phyloP scores from a whole-genome alignment of 306 rosid species.

The Trifolium repens region DNA sequence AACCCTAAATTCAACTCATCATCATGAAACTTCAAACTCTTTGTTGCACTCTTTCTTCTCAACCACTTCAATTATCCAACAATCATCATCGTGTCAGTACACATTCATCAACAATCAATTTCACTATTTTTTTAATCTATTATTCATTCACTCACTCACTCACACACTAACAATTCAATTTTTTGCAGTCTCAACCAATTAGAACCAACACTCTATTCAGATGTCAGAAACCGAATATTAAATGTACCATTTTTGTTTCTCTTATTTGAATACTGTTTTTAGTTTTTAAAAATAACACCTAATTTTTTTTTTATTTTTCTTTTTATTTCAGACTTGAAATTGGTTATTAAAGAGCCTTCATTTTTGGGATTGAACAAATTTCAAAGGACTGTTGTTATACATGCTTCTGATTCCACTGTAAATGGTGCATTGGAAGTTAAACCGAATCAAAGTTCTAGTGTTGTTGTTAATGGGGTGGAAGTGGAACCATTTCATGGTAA shows the following conservation, averaged over 20 bases:
- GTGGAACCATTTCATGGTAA: constrained; percentile 86
- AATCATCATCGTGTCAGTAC: constrained; percentile 31
- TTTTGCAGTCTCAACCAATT: constrained; percentile 36
- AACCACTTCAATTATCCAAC: constrained; percentile 30
- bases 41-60: constrained; percentile 54
- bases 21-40: constrained; percentile 53
- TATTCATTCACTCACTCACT: neutral
- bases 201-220: constrained; percentile 29
- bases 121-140: neutral
- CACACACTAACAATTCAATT: neutral
- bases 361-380: constrained; percentile 39
- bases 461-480: constrained; percentile 58
- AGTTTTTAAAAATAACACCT: neutral
- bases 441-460: constrained; percentile 41
- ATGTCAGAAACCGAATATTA: constrained; percentile 26
- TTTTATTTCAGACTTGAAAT: constrained; percentile 51
- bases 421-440: constrained; percentile 54
- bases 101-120: neutral
- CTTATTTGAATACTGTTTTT: neutral
- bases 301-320: neutral
- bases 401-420: constrained; percentile 57
- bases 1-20: constrained; percentile 46
- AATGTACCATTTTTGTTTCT: constrained; percentile 42
- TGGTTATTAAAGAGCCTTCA: constrained; percentile 39
- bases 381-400: constrained; percentile 43